Percentiles rank a stretch among this genome's conserved stretches.
Conservation (phyloP, 2,329 filamentous ascomycete genomes). For the Torrubiella hemipterigena region DNA sequence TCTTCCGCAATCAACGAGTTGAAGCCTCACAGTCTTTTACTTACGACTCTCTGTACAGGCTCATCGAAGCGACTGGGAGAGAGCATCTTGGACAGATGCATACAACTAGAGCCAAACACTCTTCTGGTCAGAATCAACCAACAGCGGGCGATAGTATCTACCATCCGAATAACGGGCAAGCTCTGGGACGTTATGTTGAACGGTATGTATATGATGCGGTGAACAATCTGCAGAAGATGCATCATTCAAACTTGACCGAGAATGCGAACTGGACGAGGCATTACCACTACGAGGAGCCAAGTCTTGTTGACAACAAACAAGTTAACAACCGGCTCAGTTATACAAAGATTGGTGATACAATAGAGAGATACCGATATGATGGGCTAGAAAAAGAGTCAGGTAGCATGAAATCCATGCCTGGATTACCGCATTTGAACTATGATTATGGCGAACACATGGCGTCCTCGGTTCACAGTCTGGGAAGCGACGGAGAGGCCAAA, state of each 20-base stretch:
- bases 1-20: slow-evolving; percentile 10
- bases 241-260: slow-evolving; percentile 1
- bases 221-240: slow-evolving; percentile 4
- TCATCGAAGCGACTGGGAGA: slow-evolving; percentile 5
- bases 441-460: slow-evolving; percentile 5
- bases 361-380: slow-evolving; percentile 2
- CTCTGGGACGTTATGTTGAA: slow-evolving; percentile 6
- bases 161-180: slow-evolving; percentile 4
- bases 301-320: slow-evolving; percentile 1
- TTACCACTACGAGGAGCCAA: slow-evolving; percentile 3
- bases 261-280: slow-evolving; percentile 1
- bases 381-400: background rate
- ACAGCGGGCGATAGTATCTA: slow-evolving; percentile 1
- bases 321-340: slow-evolving; percentile 1
- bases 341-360: slow-evolving; percentile 1
- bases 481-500: background rate
- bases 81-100: slow-evolving; percentile 7
- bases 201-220: slow-evolving; percentile 5
- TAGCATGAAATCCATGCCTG: slow-evolving; percentile 3
- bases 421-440: background rate
- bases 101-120: slow-evolving; percentile 1
- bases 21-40: slow-evolving; percentile 7
- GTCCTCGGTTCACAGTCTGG: slow-evolving; percentile 1
- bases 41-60: slow-evolving; percentile 5
- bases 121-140: background rate